Conservation (phyloP, 768 basidiomycete species). For the Tricholoma saponaceum region DNA sequence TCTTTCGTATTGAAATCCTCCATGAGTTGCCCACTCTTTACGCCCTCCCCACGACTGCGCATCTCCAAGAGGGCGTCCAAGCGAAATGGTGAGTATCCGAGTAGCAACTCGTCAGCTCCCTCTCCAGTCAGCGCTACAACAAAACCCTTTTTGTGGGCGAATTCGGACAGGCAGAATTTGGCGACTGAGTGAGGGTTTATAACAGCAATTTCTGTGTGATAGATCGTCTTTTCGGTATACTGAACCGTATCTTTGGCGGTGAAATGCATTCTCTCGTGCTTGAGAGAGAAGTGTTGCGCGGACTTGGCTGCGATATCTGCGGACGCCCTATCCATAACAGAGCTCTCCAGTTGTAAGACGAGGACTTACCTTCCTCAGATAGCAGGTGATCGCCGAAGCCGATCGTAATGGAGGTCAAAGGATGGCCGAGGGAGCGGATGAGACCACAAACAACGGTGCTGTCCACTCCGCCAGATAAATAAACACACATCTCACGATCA, state of each 20-base stretch:
- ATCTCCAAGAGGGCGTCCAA: not conserved
- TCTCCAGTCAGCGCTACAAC: not conserved
- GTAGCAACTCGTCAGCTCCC: not conserved
- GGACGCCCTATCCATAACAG: not conserved
- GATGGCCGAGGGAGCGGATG: not conserved
- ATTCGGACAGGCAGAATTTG: not conserved
- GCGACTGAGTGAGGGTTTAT: not conserved
- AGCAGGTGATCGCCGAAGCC: not conserved
- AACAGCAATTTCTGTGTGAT: not conserved
- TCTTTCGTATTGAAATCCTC: not conserved
- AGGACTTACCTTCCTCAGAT: not conserved
- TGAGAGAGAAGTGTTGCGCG: not conserved
- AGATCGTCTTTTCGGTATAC: not conserved
- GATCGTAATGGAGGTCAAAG: not conserved
- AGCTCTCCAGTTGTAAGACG: too few species aligned
- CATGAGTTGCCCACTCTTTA: not conserved
- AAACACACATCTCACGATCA: not conserved
- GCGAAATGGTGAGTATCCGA: not conserved
- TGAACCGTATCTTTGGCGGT: not conserved
- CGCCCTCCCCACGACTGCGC: not conserved
- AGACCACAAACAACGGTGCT: not conserved
- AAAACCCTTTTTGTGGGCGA: not conserved
- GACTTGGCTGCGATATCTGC: not conserved
- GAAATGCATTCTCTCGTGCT: not conserved
- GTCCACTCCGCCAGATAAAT: not conserved